Percentiles rank a stretch among this genome's conserved stretches.
phyloP scores from a whole-genome alignment of 257 asterid species.

The Coffea eugenioides region DNA sequence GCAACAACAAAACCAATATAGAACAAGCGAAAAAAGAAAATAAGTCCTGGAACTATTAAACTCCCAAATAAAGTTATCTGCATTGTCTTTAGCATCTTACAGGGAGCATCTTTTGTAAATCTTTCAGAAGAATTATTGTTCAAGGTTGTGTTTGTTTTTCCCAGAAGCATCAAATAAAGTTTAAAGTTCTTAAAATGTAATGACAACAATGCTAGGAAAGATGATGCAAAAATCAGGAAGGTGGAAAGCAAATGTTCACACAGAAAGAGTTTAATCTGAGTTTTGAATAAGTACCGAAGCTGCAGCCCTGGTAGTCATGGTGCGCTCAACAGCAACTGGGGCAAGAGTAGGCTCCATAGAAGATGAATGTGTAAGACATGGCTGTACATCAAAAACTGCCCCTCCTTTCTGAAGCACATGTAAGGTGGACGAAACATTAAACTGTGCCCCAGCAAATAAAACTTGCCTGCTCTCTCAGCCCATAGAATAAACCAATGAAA shows the following conservation, averaged over 20 bases:
- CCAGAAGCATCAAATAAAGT: too few species aligned
- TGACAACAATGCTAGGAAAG: not conserved
- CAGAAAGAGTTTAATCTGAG: not conserved
- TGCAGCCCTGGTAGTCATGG: slow-evolving; percentile 97
- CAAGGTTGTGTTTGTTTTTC: not conserved
- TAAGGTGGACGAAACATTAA: slow-evolving; percentile 12
- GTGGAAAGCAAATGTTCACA: not conserved
- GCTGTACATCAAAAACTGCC: slow-evolving; percentile 81
- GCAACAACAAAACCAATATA: not conserved
- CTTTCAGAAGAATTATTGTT: not conserved
- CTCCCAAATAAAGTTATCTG: not conserved
- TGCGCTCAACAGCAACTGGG: slow-evolving; percentile 95
- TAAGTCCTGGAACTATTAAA: not conserved
- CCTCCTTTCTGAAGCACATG: slow-evolving; percentile 72
- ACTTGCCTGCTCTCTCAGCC: not conserved
- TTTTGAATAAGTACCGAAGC: slow-evolving; percentile 65
- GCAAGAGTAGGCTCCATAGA: slow-evolving; percentile 98
- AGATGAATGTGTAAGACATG: slow-evolving; percentile 90
- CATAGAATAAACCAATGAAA: not conserved
- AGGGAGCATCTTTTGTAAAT: not conserved
- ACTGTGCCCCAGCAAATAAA: slow-evolving; percentile 4
- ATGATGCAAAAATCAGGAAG: not conserved
- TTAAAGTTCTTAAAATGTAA: not conserved
- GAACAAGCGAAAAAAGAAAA: not conserved
- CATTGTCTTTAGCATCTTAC: not conserved